These are phyloP conservation scores for Thelephora ganbajun DNA, from an alignment of 768 basidiomycete genomes.

Conservation along the genomic window DNA sequence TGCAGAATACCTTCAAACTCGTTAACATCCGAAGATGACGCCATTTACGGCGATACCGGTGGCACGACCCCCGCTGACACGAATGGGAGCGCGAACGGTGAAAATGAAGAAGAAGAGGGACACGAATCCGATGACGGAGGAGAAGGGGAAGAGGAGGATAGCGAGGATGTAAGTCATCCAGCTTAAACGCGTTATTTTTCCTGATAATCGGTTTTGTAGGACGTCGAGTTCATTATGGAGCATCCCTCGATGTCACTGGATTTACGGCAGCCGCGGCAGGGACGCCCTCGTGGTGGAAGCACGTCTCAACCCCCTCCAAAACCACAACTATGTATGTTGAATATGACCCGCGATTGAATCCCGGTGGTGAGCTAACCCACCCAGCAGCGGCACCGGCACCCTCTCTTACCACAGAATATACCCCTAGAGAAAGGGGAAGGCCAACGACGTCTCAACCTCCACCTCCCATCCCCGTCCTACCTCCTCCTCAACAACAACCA, in stretches of 20 bases:
- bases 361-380: not conserved
- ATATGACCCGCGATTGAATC: not conserved
- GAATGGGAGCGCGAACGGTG: conserved; percentile 15
- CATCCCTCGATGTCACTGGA: conserved; percentile 58
- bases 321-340: conserved; percentile 15
- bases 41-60: conserved; percentile 14
- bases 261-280: conserved; percentile 35
- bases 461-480: conserved; percentile 8
- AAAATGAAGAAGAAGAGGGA: conserved; percentile 21
- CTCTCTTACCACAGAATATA: conserved; percentile 73
- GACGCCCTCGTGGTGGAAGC: conserved; percentile 18
- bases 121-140: conserved; percentile 28
- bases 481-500: conserved; percentile 10
- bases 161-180: conserved; percentile 24
- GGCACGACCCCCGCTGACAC: conserved; percentile 14
- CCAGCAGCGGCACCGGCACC: conserved; percentile 32
- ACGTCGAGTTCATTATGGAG: conserved; percentile 89
- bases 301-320: conserved; percentile 8
- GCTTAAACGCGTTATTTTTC: not conserved
- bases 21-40: conserved; percentile 26
- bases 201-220: conserved; percentile 24
- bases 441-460: conserved; percentile 19
- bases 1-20: not conserved
- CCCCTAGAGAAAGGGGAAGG: conserved; percentile 52
- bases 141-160: conserved; percentile 25